Base-by-base conservation (phyloP, 257 asterid genomes). In the Leptodermis oblonga region DNA sequence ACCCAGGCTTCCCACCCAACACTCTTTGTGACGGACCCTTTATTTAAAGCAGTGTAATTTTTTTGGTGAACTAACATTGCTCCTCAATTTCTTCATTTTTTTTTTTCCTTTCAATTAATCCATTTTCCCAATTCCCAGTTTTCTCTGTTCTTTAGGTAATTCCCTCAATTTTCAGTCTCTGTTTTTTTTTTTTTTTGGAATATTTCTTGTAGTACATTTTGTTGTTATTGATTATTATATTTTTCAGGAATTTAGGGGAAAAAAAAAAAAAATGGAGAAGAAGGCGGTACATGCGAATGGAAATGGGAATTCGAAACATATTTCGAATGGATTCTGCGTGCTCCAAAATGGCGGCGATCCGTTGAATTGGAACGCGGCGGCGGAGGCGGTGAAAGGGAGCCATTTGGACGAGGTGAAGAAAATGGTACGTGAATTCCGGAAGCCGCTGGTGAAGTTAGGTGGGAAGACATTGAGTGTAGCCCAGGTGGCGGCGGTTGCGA, bases 351-450 rank as follows among this genome's bases (percentile, higher is more conserved):
- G 45, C 49, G 77, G 45, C 49, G 81, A 68, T 69, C 81, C 75
- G 5, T 49, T 77, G 58, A 77, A 77, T 4, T 73, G 78, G 81
- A 62, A 55, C 23, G 1, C 4, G 49, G 75, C 77, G 14, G 81
- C 81, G 30, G 76, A 77, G 52, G 33, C 77, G 13, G 49, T 62
- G 67, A 77, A 39, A 43, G 75, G 81, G 7, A 77, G 81, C 28
- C 81, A 77, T 69, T 69, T 77, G 28, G 74, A 55, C 4, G 78
- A 73, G 66, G 81, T 77, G 51, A 77, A 72, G 69, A 42, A 30
- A 17, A 77, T 77, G 81, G 78, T 77, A 15, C 7, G 46, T 22
- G 78, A 72, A 6, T 77, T 14, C 23, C 53, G 78, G 6, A 68
- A 28, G 68, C 63, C 75, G 5, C 42, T 56, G 5, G 78, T 77